phyloP scores from a whole-genome alignment of 441 rosid genomes.

The Gossypium armourianum region DNA sequence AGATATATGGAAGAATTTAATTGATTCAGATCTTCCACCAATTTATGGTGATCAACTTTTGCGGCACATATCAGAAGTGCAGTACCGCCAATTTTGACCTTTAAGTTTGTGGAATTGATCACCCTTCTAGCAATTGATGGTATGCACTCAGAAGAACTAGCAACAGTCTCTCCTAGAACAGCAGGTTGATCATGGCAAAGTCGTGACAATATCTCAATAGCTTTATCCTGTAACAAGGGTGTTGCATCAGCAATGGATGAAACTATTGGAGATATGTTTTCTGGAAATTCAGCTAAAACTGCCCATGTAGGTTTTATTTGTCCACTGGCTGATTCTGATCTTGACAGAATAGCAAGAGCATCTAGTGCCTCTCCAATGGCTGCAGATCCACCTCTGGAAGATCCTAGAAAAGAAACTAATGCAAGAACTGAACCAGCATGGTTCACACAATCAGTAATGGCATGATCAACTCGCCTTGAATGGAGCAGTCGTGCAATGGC shows the following conservation, averaged over 20 bases:
- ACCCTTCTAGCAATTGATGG: constrained; percentile 66
- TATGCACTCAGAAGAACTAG: constrained; percentile 52
- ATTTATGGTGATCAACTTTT: constrained; percentile 66
- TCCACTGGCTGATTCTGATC: constrained; percentile 48
- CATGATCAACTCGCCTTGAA: constrained; percentile 52
- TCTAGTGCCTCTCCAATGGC: constrained; percentile 77
- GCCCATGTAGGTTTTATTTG: constrained; percentile 84
- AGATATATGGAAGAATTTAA: constrained; percentile 53
- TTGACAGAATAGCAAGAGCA: constrained; percentile 86
- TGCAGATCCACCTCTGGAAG: constrained; percentile 55
- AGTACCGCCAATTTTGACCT: constrained; percentile 88
- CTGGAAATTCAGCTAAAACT: constrained; percentile 73
- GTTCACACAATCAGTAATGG: constrained; percentile 75
- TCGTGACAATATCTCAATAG: constrained; percentile 75
- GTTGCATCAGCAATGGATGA: constrained; percentile 60
- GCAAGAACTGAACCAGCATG: constrained; percentile 91
- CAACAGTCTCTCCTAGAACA: constrained; percentile 68
- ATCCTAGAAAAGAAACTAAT: constrained; percentile 79
- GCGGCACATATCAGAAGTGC: constrained; percentile 93
- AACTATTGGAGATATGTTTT: constrained; percentile 71
- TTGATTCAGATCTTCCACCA: constrained; percentile 79
- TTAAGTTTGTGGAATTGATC: constrained; percentile 43
- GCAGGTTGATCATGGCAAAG: constrained; percentile 76
- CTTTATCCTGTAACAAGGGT: constrained; percentile 86
- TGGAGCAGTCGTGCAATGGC: constrained; percentile 84